Percentiles rank a stretch among this genome's conserved stretches.
These are phyloP conservation scores for Malassezia caprae DNA, from an alignment of 1,284 basidiomycete species.

Conservation along the genomic window DNA sequence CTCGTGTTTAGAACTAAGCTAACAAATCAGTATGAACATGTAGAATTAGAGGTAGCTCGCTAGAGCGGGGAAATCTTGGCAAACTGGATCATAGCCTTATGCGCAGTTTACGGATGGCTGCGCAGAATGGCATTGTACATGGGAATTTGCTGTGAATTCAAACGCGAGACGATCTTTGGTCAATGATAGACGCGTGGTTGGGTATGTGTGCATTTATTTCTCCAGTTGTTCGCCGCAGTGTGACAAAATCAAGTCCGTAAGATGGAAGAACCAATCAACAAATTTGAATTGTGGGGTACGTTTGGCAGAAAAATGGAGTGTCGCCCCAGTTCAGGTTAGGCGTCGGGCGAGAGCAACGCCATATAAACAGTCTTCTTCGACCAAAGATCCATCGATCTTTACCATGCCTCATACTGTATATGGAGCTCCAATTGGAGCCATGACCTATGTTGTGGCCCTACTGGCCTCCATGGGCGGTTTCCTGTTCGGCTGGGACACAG, in stretches of 20 bases:
- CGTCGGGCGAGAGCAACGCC: no score
- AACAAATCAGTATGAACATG: not conserved
- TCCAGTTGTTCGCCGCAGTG: not conserved
- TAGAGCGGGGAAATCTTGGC: not conserved
- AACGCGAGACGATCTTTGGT: not conserved
- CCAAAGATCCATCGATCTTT: not conserved
- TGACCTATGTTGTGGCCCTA: conserved; percentile 60
- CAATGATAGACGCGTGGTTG: not conserved
- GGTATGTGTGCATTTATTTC: not conserved
- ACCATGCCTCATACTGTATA: conserved; percentile 3
- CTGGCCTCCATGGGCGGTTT: conserved; percentile 69
- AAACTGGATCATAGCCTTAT: not conserved
- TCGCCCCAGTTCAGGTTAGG: not conserved
- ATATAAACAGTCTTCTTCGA: not conserved
- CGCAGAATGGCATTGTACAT: not conserved
- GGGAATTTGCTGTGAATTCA: not conserved
- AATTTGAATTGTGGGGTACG: not conserved
- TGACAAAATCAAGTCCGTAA: not conserved
- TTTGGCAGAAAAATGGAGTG: not conserved
- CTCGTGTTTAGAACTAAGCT: not conserved
- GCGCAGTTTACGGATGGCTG: not conserved
- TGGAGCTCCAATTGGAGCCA: conserved; percentile 43
- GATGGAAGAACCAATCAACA: not conserved
- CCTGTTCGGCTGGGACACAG: conserved; percentile 63
- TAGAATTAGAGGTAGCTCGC: not conserved